Evolutionary conservation across 768 basidiomycete genomes (phyloP), one percentile per base, ranked within the genome.

Genomic region (Mycena crocata): DNA sequence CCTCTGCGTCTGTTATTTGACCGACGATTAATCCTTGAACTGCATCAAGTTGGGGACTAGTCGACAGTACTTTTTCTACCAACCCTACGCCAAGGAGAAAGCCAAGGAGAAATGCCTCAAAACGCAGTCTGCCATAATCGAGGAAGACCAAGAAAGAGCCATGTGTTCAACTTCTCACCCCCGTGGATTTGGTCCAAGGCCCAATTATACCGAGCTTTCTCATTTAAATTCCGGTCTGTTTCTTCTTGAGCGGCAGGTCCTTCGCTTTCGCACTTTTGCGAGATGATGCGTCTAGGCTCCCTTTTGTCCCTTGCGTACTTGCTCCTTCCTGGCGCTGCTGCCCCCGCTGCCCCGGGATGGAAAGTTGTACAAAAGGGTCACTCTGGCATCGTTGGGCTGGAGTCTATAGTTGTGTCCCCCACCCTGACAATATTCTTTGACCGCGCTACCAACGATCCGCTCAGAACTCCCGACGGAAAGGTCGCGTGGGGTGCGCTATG

Each of bases 401-500:
- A 75, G 58, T 44, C 69, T n/a, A 69, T 72, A 13, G 66, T 75
- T 28, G 71, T 75, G 9, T 72, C 72, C 19, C 72, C 71, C 14
- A 73, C 71, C 5, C 65, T 72, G 4, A 64, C 64, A 13, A 28
- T 75, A 4, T 82, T 90, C 67, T 74, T 89, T 49, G 89, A 90
- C 81, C 88, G 89, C 75, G 81, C 82, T 0, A 84, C 86, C 66
- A 78, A 80, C 63, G 88, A 89, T 75, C 83, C 86, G 2, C 66
- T 81, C 7, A 66, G 75, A 28, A 79, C 87, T 60, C 21, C 64
- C 6, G 80, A 81, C 35, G 84, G 82, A 0, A 86, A 87, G 68
- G 83, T 85, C 0, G 84, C 83, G 17, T 85, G 84, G 83, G 85
- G 83, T 3, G 77, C 84, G 1, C 83, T 82, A 64, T 90, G 86